Base-by-base conservation (phyloP, 1,284 basidiomycete species). In the Trichosporon asahii region DNA sequence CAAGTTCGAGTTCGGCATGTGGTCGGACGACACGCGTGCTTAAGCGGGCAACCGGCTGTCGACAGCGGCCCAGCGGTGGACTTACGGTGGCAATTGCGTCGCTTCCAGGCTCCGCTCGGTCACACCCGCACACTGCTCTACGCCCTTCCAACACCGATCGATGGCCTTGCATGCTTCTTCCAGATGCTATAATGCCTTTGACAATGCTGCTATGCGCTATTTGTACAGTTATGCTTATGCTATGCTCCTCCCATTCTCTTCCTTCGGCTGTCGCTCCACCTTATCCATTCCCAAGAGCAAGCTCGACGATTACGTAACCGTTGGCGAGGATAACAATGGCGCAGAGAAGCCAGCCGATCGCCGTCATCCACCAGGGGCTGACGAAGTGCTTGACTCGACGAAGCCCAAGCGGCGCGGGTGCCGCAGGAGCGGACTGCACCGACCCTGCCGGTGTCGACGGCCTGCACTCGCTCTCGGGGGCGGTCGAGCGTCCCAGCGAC, bases 341-440 rank as follows among this genome's bases (percentile, higher is more conserved):
- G 12, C 49, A 53, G 8, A 53, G 68, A 15, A 85, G n/a, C 73
- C 85, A 88, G 3, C 90, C 91, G 21, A 91, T 67, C 3, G 73
- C 73, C 29, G 85, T 88, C 63, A 87, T 82, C 69, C 89, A 75
- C 83, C 85, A 86, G 15, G 88, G 87, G 70, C 87, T 91, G 73
- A 88, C 89, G 74, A 88, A 93, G 29, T 72, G 76, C 66, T 78
- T 76, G 35, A 57, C 33, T 2, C 33, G 60, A 29, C 60, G 60
- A 18, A 33, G 60, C 4, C 18, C 21, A 3, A 31, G 27, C 33
- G 63, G 63, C n/a, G 33, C 63, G 4, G 63, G 11, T n/a, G 27
- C 8, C 3, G 37, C 40, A 15, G 40, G 37, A 15, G 35, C 2
- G 5, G 23, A 44, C 40, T n/a, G 40, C 23, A 18, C 35, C 21